Percentiles rank a stretch among this genome's conserved stretches.
These are phyloP conservation scores for Naegleria lovaniensis DNA, from an alignment of 208 protist genomes.

Conservation along the genomic window DNA sequence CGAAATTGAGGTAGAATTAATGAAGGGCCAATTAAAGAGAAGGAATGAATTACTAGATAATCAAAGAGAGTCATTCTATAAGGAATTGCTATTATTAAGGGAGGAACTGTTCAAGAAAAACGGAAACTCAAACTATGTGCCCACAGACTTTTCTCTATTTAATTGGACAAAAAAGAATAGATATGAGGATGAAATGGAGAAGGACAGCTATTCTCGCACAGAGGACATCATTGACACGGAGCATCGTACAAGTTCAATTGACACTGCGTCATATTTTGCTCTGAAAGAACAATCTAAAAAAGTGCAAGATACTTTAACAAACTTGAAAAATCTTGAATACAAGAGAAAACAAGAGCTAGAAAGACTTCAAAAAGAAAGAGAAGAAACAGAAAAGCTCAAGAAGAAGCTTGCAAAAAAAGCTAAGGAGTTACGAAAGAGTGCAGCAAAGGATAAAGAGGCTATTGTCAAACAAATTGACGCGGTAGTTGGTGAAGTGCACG, in stretches of 20 bases:
- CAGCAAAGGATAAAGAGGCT: background rate
- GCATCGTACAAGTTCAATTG: background rate
- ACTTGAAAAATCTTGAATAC: background rate
- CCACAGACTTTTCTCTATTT: background rate
- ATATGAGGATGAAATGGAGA: background rate
- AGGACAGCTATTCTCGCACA: too few species aligned
- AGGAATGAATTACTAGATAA: background rate
- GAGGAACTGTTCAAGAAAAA: constrained; percentile 9
- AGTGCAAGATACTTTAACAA: background rate
- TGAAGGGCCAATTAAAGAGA: background rate
- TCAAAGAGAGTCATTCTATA: constrained; percentile 11
- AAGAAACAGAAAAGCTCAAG: background rate
- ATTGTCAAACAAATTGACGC: background rate
- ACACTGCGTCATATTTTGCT: background rate
- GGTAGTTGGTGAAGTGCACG: background rate
- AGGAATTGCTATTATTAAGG: constrained; percentile 1
- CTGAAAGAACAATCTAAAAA: background rate
- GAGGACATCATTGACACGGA: background rate
- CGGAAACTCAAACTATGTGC: background rate
- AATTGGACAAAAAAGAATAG: background rate
- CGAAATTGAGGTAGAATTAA: background rate
- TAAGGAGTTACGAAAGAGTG: background rate
- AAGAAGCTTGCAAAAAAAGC: background rate
- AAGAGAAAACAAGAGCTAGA: constrained; percentile 7
- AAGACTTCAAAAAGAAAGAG: background rate